Evolutionary conservation across 2,329 filamentous ascomycete species (phyloP), one percentile per base, ranked within the genome.

Genomic region (Fusarium stilboides): DNA sequence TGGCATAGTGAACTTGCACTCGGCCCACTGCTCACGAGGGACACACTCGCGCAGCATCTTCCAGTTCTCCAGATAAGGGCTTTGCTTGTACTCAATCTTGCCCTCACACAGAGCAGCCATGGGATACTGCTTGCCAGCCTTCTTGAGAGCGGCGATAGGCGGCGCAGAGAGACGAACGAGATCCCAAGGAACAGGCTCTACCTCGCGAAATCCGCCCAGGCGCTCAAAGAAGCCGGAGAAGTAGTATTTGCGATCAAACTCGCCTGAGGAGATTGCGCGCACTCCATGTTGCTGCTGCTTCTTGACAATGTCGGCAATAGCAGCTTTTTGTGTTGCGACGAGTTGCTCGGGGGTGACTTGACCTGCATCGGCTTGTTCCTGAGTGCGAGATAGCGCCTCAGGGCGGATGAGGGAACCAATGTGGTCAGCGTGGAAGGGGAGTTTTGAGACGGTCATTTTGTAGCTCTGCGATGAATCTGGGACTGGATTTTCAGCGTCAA

Each of bases 341-440:
- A 92, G 84, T 74, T 87, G 82, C 17, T 75, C 74, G 8, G 66
- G 33, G 2, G 76, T 74, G 61, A 75, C 69, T 83, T 62, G 85
- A 78, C 76, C 86, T 77, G 69, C 84, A 81, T 78, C 91, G 84
- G 78, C 77, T n/a, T 76, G 66, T 12, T 73, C 66, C 60, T 80
- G 77, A 47, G 87, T 86, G 46, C 87, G 82, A 15, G 91, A 83
- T 26, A 93, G 85, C 52, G 85, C 80, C 53, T 87, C 78, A 1
- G 91, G 90, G 33, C 91, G 89, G 60, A 93, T 86, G 33, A 93
- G 83, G 15, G 90, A 92, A 50, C 91, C 91, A 65, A 92, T 85
- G 70, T 93, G 91, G 80, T 93, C 91, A 62, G 90, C 90, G 75
- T 91, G 86, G 80, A 92, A 93, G 50, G 89, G 90, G 13, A 81